Conservation (phyloP, 148 eudicot species). For the Spergularia marina region DNA sequence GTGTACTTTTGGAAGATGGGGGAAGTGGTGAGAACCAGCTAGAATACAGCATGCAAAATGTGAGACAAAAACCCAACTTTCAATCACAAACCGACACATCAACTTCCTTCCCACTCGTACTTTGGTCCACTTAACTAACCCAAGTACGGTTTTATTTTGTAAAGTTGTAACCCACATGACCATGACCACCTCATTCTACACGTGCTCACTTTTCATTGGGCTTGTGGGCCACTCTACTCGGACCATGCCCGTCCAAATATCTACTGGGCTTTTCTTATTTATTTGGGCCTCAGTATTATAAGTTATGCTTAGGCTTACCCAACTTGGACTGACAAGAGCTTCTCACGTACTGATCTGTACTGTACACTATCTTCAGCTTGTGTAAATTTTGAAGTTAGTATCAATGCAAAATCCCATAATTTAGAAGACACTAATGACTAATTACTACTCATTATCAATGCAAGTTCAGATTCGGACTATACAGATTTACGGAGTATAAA, state of each 20-base stretch:
- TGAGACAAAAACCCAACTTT: neutral
- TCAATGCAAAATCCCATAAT: no score
- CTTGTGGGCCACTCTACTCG: neutral
- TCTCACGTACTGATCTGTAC: no score
- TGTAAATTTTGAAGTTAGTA: no score
- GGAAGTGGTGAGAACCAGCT: constrained; percentile 16
- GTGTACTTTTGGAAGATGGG: neutral
- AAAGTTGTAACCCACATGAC: neutral
- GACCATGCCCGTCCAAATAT: neutral
- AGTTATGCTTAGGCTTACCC: no score
- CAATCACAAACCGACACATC: neutral
- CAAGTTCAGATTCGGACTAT: no score
- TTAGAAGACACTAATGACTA: no score
- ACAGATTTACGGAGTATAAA: no score
- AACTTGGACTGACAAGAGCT: no score
- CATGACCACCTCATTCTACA: neutral
- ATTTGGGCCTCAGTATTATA: neutral
- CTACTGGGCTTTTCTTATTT: neutral
- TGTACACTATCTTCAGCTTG: no score
- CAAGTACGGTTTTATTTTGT: neutral
- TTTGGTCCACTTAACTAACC: constrained; percentile 12
- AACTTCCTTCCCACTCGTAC: neutral
- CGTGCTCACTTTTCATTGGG: neutral
- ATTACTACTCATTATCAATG: no score
- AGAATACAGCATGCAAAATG: constrained; percentile 5